Base-by-base conservation (phyloP, 257 asterid species). In the Nicotiana obtusifolia region DNA sequence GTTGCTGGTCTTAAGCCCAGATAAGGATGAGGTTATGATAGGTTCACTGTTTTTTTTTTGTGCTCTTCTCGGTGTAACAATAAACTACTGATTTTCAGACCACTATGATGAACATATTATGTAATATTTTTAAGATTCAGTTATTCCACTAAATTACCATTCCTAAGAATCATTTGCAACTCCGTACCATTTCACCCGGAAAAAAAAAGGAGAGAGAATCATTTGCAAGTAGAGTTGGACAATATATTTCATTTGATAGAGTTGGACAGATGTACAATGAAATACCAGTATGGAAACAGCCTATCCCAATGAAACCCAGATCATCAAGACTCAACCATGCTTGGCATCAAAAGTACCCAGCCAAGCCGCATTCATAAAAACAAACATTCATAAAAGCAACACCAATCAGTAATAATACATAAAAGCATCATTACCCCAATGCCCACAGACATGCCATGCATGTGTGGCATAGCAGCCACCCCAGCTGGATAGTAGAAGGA, bases 401-500 rank as follows among this genome's bases (percentile, higher is more conserved):
- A 28, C 52, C 24, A 76, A 60, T 24, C 17, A 71, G 60, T 52
- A 26, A 56, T 44, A 82, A 47, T 26, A 64, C 62, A 73, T 52
- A 9, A 52, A 49, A 65, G 65, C 28, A 26, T 80, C 64, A 87
- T 96, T 86, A 94, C 98, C 93, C 98, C 98, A 76, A 90, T 71
- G 82, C 97, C 95, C 53, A 91, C 91, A 52, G 98, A 91, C 97
- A 91, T 90, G 84, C 97, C 97, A 57, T 88, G 98, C 96, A 95
- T 92, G 84, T 92, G 97, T 3, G 93, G 79, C 73, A 90, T 89
- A 78, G 93, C 84, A 76, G 90, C 75, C 91, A 89, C 77, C 85
- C 90, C 93, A 86, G 97, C 86, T 80, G 94, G 93, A 89, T 96
- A 96, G 82, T 94, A 94, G 88, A 92, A 94, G 76, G 99, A 81